Evolutionary conservation across 352 stramenopile species (phyloP).

Genomic region (Pelagophyceae sp.): DNA sequence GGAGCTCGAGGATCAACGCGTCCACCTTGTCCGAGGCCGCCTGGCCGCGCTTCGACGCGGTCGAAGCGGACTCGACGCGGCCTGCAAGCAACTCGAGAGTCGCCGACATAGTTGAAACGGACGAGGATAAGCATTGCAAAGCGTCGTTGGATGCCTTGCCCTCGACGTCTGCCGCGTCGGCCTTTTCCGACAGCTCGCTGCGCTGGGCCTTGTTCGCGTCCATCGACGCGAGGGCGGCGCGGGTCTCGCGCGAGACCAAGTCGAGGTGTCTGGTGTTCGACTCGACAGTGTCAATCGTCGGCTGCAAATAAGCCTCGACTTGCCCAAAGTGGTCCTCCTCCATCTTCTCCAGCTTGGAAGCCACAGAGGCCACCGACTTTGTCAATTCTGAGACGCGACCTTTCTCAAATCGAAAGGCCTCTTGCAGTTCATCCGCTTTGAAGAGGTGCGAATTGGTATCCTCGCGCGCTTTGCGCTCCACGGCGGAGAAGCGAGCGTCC

Average conservation of each 20-base stretch:
- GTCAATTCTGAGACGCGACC: no score
- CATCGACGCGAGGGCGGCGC: background rate
- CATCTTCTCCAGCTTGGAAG: background rate
- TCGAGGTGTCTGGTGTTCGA: background rate
- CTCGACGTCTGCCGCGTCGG: background rate
- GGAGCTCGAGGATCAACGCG: background rate
- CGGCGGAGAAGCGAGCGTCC: background rate
- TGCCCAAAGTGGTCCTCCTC: background rate
- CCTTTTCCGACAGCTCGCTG: background rate
- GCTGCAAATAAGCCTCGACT: background rate
- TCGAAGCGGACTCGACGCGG: background rate
- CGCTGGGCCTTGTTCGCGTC: background rate
- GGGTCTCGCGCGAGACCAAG: background rate
- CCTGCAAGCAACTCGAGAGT: background rate
- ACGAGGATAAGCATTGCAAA: background rate
- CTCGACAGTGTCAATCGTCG: background rate
- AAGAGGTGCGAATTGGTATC: no score
- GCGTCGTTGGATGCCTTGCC: background rate
- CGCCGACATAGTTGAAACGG: background rate
- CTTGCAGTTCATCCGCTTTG: no score
- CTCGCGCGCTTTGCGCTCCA: background rate
- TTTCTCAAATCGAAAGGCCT: no score
- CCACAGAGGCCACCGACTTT: background rate
- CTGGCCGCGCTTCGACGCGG: background rate
- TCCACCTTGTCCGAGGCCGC: background rate